Evolutionary conservation across 1,284 basidiomycete species (phyloP), one percentile per base, ranked within the genome.

Genomic region (Pascua sp.): DNA sequence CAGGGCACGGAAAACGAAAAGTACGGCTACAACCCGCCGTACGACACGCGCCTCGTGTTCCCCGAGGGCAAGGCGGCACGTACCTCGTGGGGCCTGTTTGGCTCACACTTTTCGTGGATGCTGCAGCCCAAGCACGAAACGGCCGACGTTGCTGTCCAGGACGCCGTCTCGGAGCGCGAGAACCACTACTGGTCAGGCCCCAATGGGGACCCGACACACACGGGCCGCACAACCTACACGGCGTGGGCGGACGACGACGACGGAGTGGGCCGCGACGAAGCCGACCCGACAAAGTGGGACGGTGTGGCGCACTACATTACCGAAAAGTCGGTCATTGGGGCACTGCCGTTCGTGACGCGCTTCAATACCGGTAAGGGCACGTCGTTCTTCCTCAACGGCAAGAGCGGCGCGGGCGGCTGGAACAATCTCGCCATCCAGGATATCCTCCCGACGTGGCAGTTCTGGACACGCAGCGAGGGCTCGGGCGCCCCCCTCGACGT

Each of bases 261-360:
- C 17, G 45, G 45, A 8, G 45, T 46, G 17, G 45, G 45, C 12
- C 45, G 11, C 16, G 45, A 46, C 17, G 17, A 18, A 8, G 11
- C n/a, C 45, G 24, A 46, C 24, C n/a, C 24, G 16, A 17, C n/a
- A 13, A 46, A 46, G 17, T 46, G 45, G 45, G 45, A 46, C 45
- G 45, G 45, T 11, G 45, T 46, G n/a, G 45, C 45, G 8, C 45
- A 46, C 17, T 46, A 46, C 45, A 46, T 46, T 18, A 46, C 45
- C 8, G 45, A 46, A 13, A 46, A 46, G 45, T 46, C 45, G 45
- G 45, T 46, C 17, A 46, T 46, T 13, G 45, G 45, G n/a, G 3
- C 2, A 15, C 24, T 46, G n/a, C 45, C 45, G 9, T 46, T 46
- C 13, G 45, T 46, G 24, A 46, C 45, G 17, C 45, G 45, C 45